Conservation (phyloP, 768 basidiomycete species). For the Lactarius hatsudake region DNA sequence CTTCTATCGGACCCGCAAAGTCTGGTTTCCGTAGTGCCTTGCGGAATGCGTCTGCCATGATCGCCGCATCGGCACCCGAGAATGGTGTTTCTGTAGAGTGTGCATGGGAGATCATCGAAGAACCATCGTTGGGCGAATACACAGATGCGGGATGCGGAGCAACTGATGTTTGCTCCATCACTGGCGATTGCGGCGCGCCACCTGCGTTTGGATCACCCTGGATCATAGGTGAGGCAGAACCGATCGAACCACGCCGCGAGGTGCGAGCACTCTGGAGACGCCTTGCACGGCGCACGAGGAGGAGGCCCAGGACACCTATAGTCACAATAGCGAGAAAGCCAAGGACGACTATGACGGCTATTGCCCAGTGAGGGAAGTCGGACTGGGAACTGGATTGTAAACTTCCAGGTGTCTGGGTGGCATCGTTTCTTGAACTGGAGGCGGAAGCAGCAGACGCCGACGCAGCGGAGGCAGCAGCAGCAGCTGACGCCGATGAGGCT, state of each 20-base stretch:
- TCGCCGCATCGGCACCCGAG: constrained; percentile 82
- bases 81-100: constrained; percentile 67
- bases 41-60: constrained; percentile 91
- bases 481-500: constrained; percentile 23
- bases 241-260: constrained; percentile 71
- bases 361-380: constrained; percentile 84
- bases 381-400: constrained; percentile 46
- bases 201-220: constrained; percentile 57
- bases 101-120: constrained; percentile 64
- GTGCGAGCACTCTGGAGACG: constrained; percentile 41
- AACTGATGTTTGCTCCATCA: constrained; percentile 38
- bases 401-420: constrained; percentile 28
- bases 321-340: constrained; percentile 81
- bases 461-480: constrained; percentile 28
- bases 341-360: constrained; percentile 84
- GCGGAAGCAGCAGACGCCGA: constrained; percentile 32
- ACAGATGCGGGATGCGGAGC: constrained; percentile 36
- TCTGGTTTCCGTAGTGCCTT: constrained; percentile 86
- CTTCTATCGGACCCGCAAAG: constrained; percentile 73
- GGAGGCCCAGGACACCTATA: constrained; percentile 62
- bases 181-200: constrained; percentile 46
- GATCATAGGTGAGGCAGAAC: constrained; percentile 83
- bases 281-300: constrained; percentile 69
- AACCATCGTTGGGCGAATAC: constrained; percentile 52
- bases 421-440: constrained; percentile 17